Conservation (phyloP, 768 basidiomycete genomes). For the Clavaria fumosa region DNA sequence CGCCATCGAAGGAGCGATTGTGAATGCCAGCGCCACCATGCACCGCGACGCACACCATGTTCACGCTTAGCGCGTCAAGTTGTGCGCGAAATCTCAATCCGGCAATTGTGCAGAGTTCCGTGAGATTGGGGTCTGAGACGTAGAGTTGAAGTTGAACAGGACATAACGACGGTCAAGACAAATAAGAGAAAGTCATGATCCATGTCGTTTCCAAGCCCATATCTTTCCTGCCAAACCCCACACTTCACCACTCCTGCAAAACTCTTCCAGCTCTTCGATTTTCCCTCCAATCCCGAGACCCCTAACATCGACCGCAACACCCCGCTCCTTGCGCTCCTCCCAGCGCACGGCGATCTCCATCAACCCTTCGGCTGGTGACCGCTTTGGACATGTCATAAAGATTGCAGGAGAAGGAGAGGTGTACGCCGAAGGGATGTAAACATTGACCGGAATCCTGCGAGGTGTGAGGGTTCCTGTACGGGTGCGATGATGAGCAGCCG, state of each 20-base stretch:
- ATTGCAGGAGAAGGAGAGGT: constrained; percentile 26
- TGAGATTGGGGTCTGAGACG: too few relatives aligned
- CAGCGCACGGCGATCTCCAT: constrained; percentile 51
- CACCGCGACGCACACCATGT: constrained; percentile 34
- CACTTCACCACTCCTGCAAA: constrained; percentile 54
- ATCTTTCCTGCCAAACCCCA: constrained; percentile 56
- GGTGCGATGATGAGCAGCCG: constrained; percentile 4
- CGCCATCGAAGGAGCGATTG: constrained; percentile 27
- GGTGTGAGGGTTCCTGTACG: constrained; percentile 35
- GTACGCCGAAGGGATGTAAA: constrained; percentile 35
- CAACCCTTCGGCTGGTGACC: constrained; percentile 45
- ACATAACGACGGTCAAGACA: too few relatives aligned
- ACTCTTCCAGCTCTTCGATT: constrained; percentile 46
- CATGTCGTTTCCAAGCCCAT: too few relatives aligned
- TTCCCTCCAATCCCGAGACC: constrained; percentile 43
- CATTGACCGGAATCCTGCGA: constrained; percentile 56
- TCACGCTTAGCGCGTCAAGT: too few relatives aligned
- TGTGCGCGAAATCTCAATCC: too few relatives aligned
- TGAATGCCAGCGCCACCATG: constrained; percentile 76
- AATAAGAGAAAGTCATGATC: too few relatives aligned
- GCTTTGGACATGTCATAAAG: constrained; percentile 51
- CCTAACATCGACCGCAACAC: constrained; percentile 39
- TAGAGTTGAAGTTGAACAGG: too few relatives aligned
- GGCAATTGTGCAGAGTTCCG: too few relatives aligned
- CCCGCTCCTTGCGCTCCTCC: constrained; percentile 38